Evolutionary conservation across 352 stramenopile genomes (phyloP).

Genomic region (Globisporangium cylindrosporum): DNA sequence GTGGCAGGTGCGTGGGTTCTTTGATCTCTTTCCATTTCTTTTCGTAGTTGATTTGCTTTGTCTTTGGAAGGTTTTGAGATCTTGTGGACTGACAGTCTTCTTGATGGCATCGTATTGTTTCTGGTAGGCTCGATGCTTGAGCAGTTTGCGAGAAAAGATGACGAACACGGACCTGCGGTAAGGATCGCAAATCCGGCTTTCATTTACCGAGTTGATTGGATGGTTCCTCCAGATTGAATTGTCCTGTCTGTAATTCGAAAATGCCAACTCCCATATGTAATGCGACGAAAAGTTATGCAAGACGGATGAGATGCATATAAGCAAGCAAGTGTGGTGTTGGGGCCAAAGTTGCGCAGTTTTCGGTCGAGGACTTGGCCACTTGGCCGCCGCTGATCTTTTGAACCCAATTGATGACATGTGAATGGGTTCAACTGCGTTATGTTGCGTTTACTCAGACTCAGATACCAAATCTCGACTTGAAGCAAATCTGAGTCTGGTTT

Average conservation of each 20-base stretch:
- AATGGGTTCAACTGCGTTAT: no score
- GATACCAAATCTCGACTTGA: no score
- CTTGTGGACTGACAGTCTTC: not conserved
- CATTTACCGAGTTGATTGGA: not conserved
- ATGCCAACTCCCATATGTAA: not conserved
- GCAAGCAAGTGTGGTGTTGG: no score
- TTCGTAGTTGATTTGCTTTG: not conserved
- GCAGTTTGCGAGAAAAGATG: slow-evolving; percentile 52
- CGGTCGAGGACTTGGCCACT: no score
- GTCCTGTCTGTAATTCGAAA: not conserved
- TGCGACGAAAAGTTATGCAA: not conserved
- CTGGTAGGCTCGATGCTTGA: slow-evolving; percentile 46
- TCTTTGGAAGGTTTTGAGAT: not conserved
- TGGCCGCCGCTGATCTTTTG: no score
- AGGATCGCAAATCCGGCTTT: not conserved
- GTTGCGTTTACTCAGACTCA: not conserved
- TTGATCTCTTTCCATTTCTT: not conserved
- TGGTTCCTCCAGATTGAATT: not conserved
- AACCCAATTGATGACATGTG: not conserved
- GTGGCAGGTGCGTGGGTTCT: slow-evolving; percentile 50
- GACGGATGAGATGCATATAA: no score
- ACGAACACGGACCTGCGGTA: slow-evolving; percentile 49
- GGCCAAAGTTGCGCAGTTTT: no score
- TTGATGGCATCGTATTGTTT: not conserved
- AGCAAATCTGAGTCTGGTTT: not conserved